Evolutionary conservation across 305 asterid species (phyloP), one percentile per base, ranked within the genome.

Genomic region (Ilex paraguariensis): DNA sequence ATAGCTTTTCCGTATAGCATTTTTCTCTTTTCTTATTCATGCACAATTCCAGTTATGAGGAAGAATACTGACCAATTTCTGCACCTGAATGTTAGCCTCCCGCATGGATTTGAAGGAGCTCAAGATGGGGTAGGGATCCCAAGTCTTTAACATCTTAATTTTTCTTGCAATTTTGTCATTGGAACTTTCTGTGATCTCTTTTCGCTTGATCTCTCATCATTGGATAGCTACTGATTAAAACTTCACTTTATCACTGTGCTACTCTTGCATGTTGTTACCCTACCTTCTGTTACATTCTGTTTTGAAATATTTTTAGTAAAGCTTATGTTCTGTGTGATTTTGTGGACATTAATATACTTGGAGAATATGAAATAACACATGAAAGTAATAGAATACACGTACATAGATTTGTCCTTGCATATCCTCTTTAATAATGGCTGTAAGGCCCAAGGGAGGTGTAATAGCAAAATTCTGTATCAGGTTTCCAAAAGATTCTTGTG

Each of bases 41-140:
- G 65, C 48, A 55, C 66, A 67, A 36, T 36, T 36, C 3, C 42
- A 36, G 3, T 36, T 36, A 61, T 51, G 21, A 61, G 56, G 13
- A 14, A 54, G 30, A 31, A 39, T 50, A 64, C 68, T 77, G 57
- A 70, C 74, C 67, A 56, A 77, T 50, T 12, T 61, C 53, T 44
- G 73, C 59, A 58, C 56, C 72, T 78, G 63, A 77, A 68, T 79
- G 73, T 70, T 88, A 93, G 98, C 95, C 66, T 70, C 66, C 57
- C 98, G 96, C 57, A 81, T 86, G 97, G 98, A 87, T 79, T 59
- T 85, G 88, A 93, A 93, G 85, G 98, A 93, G 81, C 86, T 93
- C 75, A 93, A 93, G 79, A 85, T 90, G 98, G 98, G 98, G 98
- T 93, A 75, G 81, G 28, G 87, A 28, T 62, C 52, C 57, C 39